Percentiles rank a stretch among this genome's conserved stretches.
phyloP scores from a whole-genome alignment of 257 asterid genomes.

The Nicotiana knightiana region DNA sequence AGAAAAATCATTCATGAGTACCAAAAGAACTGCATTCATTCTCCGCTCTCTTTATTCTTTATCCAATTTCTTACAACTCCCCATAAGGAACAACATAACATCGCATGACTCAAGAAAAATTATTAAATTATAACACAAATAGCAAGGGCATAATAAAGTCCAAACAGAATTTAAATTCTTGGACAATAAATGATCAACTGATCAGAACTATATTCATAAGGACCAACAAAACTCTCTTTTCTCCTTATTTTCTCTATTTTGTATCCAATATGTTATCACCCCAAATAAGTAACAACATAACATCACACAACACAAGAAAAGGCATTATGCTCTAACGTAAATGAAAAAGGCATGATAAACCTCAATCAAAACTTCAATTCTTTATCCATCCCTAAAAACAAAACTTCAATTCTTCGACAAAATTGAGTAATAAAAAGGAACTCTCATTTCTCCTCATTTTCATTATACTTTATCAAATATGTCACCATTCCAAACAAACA shows the following conservation, averaged over 20 bases:
- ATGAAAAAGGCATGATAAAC: neutral
- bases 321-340: neutral
- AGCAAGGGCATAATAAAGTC: neutral
- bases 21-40: neutral
- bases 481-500: neutral
- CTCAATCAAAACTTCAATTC: neutral
- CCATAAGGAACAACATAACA: neutral
- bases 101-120: neutral
- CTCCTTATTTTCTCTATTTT: neutral
- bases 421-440: neutral
- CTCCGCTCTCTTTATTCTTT: neutral
- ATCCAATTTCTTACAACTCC: neutral
- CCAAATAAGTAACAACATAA: neutral
- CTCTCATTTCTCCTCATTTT: neutral
- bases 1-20: neutral
- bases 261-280: neutral
- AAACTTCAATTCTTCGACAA: too few relatives aligned
- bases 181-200: neutral
- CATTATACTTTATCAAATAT: neutral
- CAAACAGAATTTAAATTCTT: neutral
- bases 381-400: too few relatives aligned
- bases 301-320: neutral
- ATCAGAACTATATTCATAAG: neutral
- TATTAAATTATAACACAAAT: neutral
- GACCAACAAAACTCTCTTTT: neutral